Percentiles rank a stretch among this genome's conserved stretches.
Conservation (phyloP, 2,329 filamentous ascomycete genomes). For the Aspergillus sp. region DNA sequence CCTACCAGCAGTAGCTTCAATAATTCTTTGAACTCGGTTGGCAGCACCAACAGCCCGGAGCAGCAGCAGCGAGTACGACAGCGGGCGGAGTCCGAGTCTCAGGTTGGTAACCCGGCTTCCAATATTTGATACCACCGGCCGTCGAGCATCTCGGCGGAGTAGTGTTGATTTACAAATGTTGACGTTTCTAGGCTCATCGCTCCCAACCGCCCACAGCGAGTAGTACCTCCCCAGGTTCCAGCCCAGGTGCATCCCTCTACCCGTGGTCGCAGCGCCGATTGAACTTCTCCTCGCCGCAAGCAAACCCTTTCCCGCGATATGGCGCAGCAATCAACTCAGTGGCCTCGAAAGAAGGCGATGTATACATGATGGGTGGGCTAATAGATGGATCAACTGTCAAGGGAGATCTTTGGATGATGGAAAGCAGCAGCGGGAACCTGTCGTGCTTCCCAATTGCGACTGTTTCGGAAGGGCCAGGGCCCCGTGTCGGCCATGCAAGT, state of each 20-base stretch:
- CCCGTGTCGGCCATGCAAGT: constrained; percentile 90
- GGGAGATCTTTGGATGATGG: constrained; percentile 96
- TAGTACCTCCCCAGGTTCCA: constrained; percentile 46
- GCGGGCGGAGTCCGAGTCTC: constrained; percentile 54
- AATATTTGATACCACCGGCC: constrained; percentile 1
- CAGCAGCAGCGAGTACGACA: constrained; percentile 61
- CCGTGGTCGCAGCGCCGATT: constrained; percentile 92
- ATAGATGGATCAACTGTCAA: constrained; percentile 95
- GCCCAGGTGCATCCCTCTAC: constrained; percentile 78
- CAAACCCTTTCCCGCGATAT: constrained; percentile 92
- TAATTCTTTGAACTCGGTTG: constrained; percentile 67
- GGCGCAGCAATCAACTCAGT: constrained; percentile 91
- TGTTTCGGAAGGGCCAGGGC: constrained; percentile 89
- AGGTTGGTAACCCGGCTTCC: constrained; percentile 43
- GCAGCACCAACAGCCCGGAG: constrained; percentile 64
- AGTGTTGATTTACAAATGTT: neutral
- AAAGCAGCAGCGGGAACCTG: constrained; percentile 77
- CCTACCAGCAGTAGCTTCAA: constrained; percentile 69
- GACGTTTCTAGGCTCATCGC: constrained; percentile 28
- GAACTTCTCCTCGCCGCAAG: constrained; percentile 77
- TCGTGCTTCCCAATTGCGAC: constrained; percentile 90
- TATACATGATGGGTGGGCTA: constrained; percentile 96
- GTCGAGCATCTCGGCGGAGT: neutral
- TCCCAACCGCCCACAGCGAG: constrained; percentile 54
- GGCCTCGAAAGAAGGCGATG: constrained; percentile 92